These are phyloP conservation scores for Leptographium galeiforme DNA, from an alignment of 2,329 filamentous ascomycete species.

Conservation along the genomic window DNA sequence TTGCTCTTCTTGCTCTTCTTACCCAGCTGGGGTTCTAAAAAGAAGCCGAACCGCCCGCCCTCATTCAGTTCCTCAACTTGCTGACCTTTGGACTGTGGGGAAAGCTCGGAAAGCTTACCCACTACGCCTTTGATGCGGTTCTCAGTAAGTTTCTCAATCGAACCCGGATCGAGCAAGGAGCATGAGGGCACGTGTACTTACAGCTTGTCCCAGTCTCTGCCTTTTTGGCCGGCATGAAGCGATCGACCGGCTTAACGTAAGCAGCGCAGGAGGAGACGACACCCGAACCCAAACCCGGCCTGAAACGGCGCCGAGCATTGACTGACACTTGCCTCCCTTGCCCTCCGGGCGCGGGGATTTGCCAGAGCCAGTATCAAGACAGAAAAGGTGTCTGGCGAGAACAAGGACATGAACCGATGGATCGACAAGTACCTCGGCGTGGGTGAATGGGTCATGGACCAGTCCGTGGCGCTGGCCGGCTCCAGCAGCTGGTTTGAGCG, in stretches of 20 bases:
- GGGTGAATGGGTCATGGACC: constrained; percentile 97
- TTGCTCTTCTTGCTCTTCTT: constrained; percentile 3
- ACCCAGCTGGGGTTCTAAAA: constrained; percentile 24
- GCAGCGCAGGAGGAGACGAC: constrained; percentile 22
- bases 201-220: constrained; percentile 58
- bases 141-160: constrained; percentile 47
- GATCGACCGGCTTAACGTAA: constrained; percentile 95
- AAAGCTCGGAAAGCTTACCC: constrained; percentile 84
- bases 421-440: constrained; percentile 87
- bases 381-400: constrained; percentile 67
- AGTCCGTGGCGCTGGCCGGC: constrained; percentile 82
- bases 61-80: constrained; percentile 46
- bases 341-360: constrained; percentile 18
- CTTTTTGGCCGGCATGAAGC: constrained; percentile 92
- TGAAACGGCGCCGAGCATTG: no score
- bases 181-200: neutral
- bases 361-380: constrained; percentile 69
- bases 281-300: neutral
- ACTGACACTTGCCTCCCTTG: constrained; percentile 30
- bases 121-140: constrained; percentile 94
- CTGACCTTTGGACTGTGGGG: constrained; percentile 55
- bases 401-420: constrained; percentile 74
- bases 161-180: no score
- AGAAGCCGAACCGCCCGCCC: constrained; percentile 13
- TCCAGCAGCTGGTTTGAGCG: constrained; percentile 86